A percentile compares a stretch with the other conserved stretches of the same genome.
These are phyloP conservation scores for Mycena epipterygia DNA, from an alignment of 768 basidiomycete species.

Conservation along the genomic window DNA sequence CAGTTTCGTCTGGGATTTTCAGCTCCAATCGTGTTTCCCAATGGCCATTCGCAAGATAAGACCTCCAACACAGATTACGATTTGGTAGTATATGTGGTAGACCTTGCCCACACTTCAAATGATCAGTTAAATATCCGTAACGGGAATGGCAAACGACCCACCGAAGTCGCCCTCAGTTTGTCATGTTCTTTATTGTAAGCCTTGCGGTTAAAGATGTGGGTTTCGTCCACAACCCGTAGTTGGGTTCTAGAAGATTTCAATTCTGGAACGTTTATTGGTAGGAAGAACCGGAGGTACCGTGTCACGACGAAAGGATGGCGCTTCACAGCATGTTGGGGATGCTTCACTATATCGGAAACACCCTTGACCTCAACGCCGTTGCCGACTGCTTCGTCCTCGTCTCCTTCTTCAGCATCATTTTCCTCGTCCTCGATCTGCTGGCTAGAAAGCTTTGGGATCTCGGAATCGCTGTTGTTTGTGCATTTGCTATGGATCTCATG, in stretches of 20 bases:
- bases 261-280: not conserved
- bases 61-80: conserved; percentile 39
- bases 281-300: conserved; percentile 39
- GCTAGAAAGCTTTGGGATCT: not conserved
- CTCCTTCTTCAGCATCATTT: not conserved
- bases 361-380: not conserved
- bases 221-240: conserved; percentile 50
- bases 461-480: not conserved
- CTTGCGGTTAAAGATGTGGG: conserved; percentile 44
- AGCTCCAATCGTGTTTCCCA: conserved; percentile 49
- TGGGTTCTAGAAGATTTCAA: conserved; percentile 43
- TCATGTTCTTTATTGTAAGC: conserved; percentile 46
- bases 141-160: conserved; percentile 27
- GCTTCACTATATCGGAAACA: conserved; percentile 16
- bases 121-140: not conserved
- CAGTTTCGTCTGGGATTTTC: conserved; percentile 26
- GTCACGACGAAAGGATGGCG: conserved; percentile 53
- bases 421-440: not conserved
- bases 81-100: conserved; percentile 15
- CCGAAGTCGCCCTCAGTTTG: conserved; percentile 37
- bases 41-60: conserved; percentile 43
- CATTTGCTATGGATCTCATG: conserved; percentile 25
- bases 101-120: conserved; percentile 38
- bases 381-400: conserved; percentile 7
- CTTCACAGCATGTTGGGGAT: conserved; percentile 37